Conservation (phyloP, 1,284 basidiomycete genomes). For the Fomes fomentarius region DNA sequence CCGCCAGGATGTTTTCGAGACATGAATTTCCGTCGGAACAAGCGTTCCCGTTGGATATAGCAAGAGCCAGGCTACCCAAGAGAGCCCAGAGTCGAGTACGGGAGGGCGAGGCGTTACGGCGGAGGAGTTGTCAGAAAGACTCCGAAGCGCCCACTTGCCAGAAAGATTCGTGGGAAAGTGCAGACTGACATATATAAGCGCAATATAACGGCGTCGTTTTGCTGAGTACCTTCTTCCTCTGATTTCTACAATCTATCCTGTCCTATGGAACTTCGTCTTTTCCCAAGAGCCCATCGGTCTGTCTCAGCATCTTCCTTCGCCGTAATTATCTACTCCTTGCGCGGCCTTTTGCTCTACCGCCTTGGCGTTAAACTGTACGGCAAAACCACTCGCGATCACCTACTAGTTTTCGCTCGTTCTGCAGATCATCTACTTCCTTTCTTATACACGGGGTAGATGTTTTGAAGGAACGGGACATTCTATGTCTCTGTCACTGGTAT, state of each 20-base stretch:
- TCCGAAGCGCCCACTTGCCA: too few relatives aligned
- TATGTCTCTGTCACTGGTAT: neutral
- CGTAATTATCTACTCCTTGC: conserved; percentile 66
- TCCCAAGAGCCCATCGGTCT: neutral
- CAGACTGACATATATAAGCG: too few relatives aligned
- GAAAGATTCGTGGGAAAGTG: too few relatives aligned
- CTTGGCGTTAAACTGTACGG: conserved; percentile 71
- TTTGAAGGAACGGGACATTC: conserved; percentile 56
- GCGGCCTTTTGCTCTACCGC: conserved; percentile 45
- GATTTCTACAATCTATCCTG: too few relatives aligned
- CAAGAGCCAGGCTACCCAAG: too few relatives aligned
- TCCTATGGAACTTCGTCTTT: neutral
- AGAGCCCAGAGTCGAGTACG: neutral
- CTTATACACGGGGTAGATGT: conserved; percentile 45
- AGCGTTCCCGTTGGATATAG: too few relatives aligned
- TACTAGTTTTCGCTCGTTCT: conserved; percentile 34
- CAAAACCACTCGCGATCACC: conserved; percentile 41
- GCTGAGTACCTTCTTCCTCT: too few relatives aligned
- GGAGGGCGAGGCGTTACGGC: too few relatives aligned
- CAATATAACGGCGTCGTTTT: too few relatives aligned
- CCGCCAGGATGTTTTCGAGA: conserved; percentile 15
- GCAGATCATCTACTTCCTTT: conserved; percentile 61
- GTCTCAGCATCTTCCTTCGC: conserved; percentile 32
- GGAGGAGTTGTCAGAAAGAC: too few relatives aligned
- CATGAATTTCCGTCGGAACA: conserved; percentile 2